phyloP scores from a whole-genome alignment of 2,329 filamentous ascomycete species.

The Thelonectria rubi region DNA sequence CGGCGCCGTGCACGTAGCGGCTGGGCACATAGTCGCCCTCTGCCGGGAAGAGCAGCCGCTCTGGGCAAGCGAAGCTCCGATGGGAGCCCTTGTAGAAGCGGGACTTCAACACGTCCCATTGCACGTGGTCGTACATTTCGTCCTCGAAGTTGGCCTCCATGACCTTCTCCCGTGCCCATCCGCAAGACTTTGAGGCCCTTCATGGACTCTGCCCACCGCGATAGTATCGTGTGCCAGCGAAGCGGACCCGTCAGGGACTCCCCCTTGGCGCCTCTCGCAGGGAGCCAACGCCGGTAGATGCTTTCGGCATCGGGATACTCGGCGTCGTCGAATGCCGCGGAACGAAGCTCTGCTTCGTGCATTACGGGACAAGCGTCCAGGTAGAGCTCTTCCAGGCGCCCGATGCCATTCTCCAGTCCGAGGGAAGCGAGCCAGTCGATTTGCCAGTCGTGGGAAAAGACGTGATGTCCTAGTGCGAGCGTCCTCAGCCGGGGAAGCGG shows the following conservation, averaged over 20 bases:
- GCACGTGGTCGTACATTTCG: too few relatives aligned
- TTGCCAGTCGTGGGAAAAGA: conserved; percentile 56
- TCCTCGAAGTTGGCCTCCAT: not conserved
- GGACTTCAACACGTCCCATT: too few relatives aligned
- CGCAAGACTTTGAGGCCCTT: conserved; percentile 21
- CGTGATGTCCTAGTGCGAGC: conserved; percentile 52
- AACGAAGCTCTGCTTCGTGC: not conserved
- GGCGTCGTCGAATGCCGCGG: not conserved
- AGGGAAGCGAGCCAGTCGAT: conserved; percentile 56
- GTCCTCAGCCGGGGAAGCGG: conserved; percentile 51
- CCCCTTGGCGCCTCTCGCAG: not conserved
- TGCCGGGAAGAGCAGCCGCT: not conserved
- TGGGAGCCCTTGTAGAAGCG: not conserved
- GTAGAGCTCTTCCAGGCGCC: conserved; percentile 49
- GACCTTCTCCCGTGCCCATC: not conserved
- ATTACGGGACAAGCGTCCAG: conserved; percentile 55
- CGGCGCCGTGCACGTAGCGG: too few relatives aligned
- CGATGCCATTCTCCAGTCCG: conserved; percentile 24
- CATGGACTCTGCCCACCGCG: conserved; percentile 21
- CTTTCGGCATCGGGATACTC: conserved; percentile 9
- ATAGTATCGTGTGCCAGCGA: conserved; percentile 27
- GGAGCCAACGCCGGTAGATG: not conserved
- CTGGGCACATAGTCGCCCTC: too few relatives aligned
- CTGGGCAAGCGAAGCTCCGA: not conserved
- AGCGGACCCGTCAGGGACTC: not conserved